These are phyloP conservation scores for Aspergillus bertholletiae DNA, from an alignment of 495 filamentous ascomycete genomes.

Conservation along the genomic window DNA sequence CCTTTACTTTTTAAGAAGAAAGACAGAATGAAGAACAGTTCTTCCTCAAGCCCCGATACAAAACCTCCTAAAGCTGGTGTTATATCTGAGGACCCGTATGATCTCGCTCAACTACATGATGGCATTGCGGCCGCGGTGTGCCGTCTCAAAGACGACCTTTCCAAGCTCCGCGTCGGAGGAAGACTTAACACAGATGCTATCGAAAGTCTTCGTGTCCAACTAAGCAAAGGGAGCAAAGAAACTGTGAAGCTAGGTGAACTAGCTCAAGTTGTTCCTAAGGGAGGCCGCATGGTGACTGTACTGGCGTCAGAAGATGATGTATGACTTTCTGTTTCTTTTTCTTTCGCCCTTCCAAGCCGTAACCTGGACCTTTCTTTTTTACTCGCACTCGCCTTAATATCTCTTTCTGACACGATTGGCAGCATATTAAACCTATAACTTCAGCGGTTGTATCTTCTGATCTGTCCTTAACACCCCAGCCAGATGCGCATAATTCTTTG, in stretches of 20 bases:
- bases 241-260: conserved; percentile 60
- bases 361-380: background rate
- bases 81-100: conserved; percentile 55
- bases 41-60: conserved; percentile 9
- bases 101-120: conserved; percentile 60
- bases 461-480: conserved; percentile 71
- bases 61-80: conserved; percentile 13
- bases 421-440: conserved; percentile 68
- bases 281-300: conserved; percentile 62
- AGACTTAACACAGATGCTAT: conserved; percentile 66
- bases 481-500: conserved; percentile 61
- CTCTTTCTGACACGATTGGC: conserved; percentile 5
- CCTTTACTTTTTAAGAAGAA: conserved; percentile 35
- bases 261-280: conserved; percentile 72
- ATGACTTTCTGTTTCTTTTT: conserved; percentile 15
- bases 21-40: conserved; percentile 28
- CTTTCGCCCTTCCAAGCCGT: background rate
- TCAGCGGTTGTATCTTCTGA: conserved; percentile 65
- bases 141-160: conserved; percentile 59
- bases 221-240: conserved; percentile 50
- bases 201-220: conserved; percentile 60
- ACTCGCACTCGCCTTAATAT: background rate
- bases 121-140: conserved; percentile 55
- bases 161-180: conserved; percentile 61
- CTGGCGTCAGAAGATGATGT: conserved; percentile 62